A percentile compares a stretch with the other conserved stretches of the same genome.
Conservation (phyloP, 2,329 filamentous ascomycete genomes). For the Verticillium albo-atrum region DNA sequence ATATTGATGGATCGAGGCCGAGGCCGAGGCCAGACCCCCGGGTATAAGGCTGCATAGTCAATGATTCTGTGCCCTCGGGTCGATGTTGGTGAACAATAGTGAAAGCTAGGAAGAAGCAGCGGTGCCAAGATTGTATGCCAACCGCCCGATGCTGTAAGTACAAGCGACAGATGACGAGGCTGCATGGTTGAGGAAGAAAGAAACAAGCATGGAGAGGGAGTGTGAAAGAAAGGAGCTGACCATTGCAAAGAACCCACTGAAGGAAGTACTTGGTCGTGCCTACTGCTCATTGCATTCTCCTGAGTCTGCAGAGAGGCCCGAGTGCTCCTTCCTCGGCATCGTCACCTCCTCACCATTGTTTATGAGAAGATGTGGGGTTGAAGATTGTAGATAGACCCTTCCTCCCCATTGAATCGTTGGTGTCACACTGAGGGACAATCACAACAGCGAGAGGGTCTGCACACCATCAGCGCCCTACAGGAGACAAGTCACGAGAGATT, state of each 20-base stretch:
- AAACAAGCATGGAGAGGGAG: not conserved
- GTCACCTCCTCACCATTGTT: no score
- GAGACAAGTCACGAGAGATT: not conserved
- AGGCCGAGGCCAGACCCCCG: constrained; percentile 15
- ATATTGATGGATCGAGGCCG: not conserved
- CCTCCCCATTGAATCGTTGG: no score
- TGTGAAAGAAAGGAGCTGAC: not conserved
- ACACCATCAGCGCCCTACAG: not conserved
- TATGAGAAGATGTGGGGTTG: no score
- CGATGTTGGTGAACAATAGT: not conserved
- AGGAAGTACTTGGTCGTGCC: not conserved
- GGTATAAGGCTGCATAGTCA: constrained; percentile 23
- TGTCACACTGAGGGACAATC: no score
- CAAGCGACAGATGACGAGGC: not conserved
- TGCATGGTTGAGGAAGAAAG: not conserved
- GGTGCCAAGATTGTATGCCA: not conserved
- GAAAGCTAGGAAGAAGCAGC: not conserved
- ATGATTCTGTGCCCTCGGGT: not conserved
- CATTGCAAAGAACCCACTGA: not conserved
- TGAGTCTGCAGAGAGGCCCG: not conserved
- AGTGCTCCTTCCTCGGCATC: no score
- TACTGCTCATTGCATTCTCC: no score
- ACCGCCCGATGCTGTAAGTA: not conserved
- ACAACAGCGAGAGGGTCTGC: not conserved
- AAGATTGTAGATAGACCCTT: no score